Base-by-base conservation (phyloP, 2,329 filamentous ascomycete genomes). In the Diaporthe velutina region DNA sequence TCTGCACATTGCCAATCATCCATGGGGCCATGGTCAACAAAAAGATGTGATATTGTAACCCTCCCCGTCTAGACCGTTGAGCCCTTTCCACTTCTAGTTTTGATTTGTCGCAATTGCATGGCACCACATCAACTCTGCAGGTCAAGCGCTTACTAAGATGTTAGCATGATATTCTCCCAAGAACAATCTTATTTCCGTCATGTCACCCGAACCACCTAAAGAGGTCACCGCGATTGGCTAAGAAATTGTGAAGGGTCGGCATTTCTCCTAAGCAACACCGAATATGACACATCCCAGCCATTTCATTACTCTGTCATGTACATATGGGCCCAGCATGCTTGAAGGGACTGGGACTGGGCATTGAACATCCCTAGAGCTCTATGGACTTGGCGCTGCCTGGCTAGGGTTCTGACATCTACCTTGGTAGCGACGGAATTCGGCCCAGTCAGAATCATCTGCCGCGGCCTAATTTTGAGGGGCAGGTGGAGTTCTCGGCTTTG, bases 121-220 rank as follows among this genome's bases (percentile, higher is more conserved):
- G 33, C 64, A 68, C 33, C 5, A 9, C 30, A 28, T 54, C 48
- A 2, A 17, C 13, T 13, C 33, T 54, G 64, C 64, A 68, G 30
- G n/a, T 54, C 64, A 68, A 68, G 64, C 33, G 64, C 64, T 68
- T 68, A 68, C 64, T 38, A 38, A 67, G 61, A 67, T 52, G 22
- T 35, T 52, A 35, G 61, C 13, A 52, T 35, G 42, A 3, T 22
- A 9, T 3, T 42, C 7, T 57, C 7, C 22, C 17, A 33, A 28
- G 33, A 25, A 35, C 22, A 35, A 12, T 28, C 13, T 19, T n/a
- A 28, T 17, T 35, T 25, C 28, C 45, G 45, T 1, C n/a, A n/a
- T 50, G 12, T 19, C 61, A 17, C 13, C 61, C 45, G 12, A 35
- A 5, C 5, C 19, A 42, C 7, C 13, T 30, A 35, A 35, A 38